Evolutionary conservation across 345 rosid species (phyloP).

Genomic region (Pistacia vera): DNA sequence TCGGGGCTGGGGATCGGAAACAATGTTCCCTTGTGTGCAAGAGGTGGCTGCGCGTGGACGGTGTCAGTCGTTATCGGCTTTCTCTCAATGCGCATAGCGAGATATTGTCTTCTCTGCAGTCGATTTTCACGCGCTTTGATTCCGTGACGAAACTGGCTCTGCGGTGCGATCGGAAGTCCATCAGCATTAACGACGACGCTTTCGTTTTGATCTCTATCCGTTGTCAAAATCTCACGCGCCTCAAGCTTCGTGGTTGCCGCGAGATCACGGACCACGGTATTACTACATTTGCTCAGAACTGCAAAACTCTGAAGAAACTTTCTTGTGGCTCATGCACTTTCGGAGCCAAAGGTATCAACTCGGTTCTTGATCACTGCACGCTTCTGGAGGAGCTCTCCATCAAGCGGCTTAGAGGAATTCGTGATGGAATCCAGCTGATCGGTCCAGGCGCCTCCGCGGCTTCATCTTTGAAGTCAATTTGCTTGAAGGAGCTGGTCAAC

Average conservation of each 20-base stretch:
- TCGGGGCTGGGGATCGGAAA: slow-evolving; percentile 67
- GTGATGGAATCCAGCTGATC: slow-evolving; percentile 44
- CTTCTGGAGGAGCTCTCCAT: slow-evolving; percentile 59
- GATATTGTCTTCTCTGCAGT: slow-evolving; percentile 40
- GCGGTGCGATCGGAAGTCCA: slow-evolving; percentile 65
- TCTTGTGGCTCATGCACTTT: slow-evolving; percentile 82
- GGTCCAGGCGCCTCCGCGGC: slow-evolving; percentile 37
- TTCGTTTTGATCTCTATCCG: slow-evolving; percentile 55
- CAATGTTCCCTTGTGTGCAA: slow-evolving; percentile 71
- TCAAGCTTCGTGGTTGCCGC: slow-evolving; percentile 96
- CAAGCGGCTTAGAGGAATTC: slow-evolving; percentile 67
- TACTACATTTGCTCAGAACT: slow-evolving; percentile 57
- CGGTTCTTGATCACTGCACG: slow-evolving; percentile 60
- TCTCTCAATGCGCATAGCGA: slow-evolving; percentile 68
- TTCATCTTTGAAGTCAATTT: slow-evolving; percentile 54
- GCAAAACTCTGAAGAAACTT: slow-evolving; percentile 58
- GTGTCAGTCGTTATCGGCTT: slow-evolving; percentile 65
- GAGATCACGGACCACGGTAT: slow-evolving; percentile 79
- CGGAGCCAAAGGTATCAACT: slow-evolving; percentile 74
- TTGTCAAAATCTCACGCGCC: slow-evolving; percentile 65
- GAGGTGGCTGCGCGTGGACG: slow-evolving; percentile 85
- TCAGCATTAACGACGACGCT: slow-evolving; percentile 68
- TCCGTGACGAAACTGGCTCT: slow-evolving; percentile 75
- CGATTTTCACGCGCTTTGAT: slow-evolving; percentile 67
- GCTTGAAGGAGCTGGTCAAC: slow-evolving; percentile 80